Percentiles rank a stretch among this genome's conserved stretches.
phyloP scores from a whole-genome alignment of 2,329 filamentous ascomycete species.

The Plectosphaerella plurivora region DNA sequence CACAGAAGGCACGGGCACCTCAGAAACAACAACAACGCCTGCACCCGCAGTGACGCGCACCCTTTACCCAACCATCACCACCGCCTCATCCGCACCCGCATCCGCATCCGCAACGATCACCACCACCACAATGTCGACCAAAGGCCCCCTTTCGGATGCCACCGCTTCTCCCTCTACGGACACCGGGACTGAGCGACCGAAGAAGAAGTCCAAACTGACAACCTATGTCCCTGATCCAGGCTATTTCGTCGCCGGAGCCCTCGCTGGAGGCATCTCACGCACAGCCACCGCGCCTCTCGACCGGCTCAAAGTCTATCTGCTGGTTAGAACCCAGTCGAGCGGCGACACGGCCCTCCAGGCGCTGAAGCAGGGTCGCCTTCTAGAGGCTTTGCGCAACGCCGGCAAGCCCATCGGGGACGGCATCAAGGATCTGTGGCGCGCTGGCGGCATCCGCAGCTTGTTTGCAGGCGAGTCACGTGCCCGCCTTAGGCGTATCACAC shows the following conservation, averaged over 20 bases:
- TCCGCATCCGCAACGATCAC: too few species aligned
- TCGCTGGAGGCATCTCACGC: slow-evolving; percentile 90
- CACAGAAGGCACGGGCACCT: background rate
- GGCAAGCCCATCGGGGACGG: slow-evolving; percentile 68
- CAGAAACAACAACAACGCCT: too few species aligned
- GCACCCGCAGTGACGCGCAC: too few species aligned
- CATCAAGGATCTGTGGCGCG: slow-evolving; percentile 73
- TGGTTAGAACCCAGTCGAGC: slow-evolving; percentile 74
- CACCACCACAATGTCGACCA: slow-evolving; percentile 11
- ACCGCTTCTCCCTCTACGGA: slow-evolving; percentile 18
- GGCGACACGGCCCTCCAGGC: slow-evolving; percentile 57
- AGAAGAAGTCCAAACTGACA: slow-evolving; percentile 53
- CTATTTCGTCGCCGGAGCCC: slow-evolving; percentile 94
- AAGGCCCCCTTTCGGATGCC: slow-evolving; percentile 17
- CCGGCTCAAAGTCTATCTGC: slow-evolving; percentile 93
- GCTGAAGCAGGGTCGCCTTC: slow-evolving; percentile 64
- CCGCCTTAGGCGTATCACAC: background rate
- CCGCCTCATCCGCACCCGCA: too few species aligned
- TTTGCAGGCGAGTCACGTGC: slow-evolving; percentile 70
- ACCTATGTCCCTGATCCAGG: slow-evolving; percentile 80
- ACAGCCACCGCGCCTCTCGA: slow-evolving; percentile 95
- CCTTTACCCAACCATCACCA: too few species aligned
- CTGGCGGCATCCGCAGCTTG: slow-evolving; percentile 81
- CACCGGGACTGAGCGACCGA: slow-evolving; percentile 18
- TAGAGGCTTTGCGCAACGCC: slow-evolving; percentile 61